These are phyloP conservation scores for Saturnispora bothae DNA, from an alignment of 805 yeast species.

Conservation along the genomic window DNA sequence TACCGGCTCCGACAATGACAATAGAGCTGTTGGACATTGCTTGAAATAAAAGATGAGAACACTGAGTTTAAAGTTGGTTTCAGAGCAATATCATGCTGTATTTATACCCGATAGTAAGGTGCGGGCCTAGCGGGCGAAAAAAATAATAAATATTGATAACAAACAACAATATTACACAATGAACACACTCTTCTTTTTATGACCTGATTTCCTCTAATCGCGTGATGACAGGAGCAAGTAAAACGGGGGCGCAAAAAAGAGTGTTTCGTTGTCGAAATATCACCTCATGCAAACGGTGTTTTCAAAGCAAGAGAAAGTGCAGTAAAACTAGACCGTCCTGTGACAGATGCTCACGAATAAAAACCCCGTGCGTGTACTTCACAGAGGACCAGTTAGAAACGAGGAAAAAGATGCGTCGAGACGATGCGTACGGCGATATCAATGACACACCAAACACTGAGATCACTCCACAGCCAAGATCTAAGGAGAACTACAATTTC, in stretches of 20 bases:
- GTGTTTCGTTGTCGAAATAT: slow-evolving; percentile 14
- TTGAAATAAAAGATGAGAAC: no score
- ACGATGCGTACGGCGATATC: background rate
- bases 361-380: slow-evolving; percentile 15
- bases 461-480: slow-evolving; percentile 12
- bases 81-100: background rate
- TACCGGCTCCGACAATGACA: slow-evolving; percentile 43
- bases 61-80: no score
- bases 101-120: background rate
- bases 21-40: background rate
- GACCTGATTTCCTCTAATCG: background rate
- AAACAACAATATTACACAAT: background rate
- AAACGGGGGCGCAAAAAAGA: background rate
- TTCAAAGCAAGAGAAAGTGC: slow-evolving; percentile 15
- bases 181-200: background rate
- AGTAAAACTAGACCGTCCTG: slow-evolving; percentile 13
- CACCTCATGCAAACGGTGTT: slow-evolving; percentile 16
- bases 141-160: background rate
- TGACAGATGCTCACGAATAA: slow-evolving; percentile 11
- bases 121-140: slow-evolving; percentile 2
- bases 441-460: slow-evolving; percentile 10
- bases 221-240: background rate
- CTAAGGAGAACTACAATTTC: slow-evolving; percentile 15
- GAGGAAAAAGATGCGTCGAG: slow-evolving; percentile 2
- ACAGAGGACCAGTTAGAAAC: slow-evolving; percentile 11